Base-by-base conservation (phyloP, 768 basidiomycete genomes). In the Fomitopsis serialis region DNA sequence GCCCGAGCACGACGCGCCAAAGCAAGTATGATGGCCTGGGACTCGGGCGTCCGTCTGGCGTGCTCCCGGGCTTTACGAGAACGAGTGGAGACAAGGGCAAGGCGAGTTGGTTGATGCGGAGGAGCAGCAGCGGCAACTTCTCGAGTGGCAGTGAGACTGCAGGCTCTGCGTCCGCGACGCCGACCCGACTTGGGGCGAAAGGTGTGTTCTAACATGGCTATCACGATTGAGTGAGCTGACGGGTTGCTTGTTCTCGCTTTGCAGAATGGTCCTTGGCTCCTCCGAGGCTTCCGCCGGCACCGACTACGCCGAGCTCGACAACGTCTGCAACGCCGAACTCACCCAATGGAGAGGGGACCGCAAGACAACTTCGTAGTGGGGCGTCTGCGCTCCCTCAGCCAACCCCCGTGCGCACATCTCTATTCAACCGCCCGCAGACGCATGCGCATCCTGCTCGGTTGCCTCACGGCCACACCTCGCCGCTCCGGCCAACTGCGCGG, bases 41-140 rank as follows among this genome's bases (percentile, higher is more conserved):
- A 1, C 70, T 89, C 12, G 88, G 87, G 0, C 76, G 78, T 15
- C 85, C 86, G 13, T 58, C 63, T n/a, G 57, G 52, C 11, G 48
- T 43, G 7, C 42, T 62, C 21, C 62, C 63, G 2, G 36, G 34
- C 21, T 63, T 62, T 42, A 56, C 57, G 8, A 52, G 55, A n/a
- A 49, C 59, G 37, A 50, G 54, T n/a, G 54, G 51, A 1, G 59
- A 61, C 34, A 58, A 59, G 13, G 57, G 58, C 4, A 73, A 78
- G 25, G 73, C 79, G 45, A 73, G 78, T 37, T 85, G 82, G 81
- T 64, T 90, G 27, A 80, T 86, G 78, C 78, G 89, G 12, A 75
- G 89, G 56, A 89, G 83, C 53, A 91, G 88, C 62, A 90, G 89
- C 58, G 88, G 89, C 13, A 85, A 86, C 1, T 89, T 89, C 61